Base-by-base conservation (phyloP, 495 filamentous ascomycete genomes). In the Trichodelitschia bisporula region DNA sequence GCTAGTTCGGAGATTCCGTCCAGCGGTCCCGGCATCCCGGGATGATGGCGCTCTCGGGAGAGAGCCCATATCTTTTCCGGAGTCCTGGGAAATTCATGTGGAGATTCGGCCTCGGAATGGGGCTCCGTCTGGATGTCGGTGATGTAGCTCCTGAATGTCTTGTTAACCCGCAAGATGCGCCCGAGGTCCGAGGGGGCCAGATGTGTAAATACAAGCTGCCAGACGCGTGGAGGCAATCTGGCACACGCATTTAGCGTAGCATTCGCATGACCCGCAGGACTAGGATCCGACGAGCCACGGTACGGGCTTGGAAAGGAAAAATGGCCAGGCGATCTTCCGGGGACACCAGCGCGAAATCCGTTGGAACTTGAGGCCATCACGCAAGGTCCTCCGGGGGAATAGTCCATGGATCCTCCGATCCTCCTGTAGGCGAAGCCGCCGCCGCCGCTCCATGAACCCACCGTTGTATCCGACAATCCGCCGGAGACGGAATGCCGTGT, bases 1-100 rank as follows among this genome's bases (percentile, higher is more conserved):
- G 61, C 55, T 15, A 66, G 49, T 38, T 75, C 69, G 18, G 57
- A 55, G 26, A 51, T 57, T 10, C 51, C 55, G 19, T 34, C 40
- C n/a, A 72, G 51, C 19, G 69, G 66, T 29, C 47, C 41, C 28
- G 69, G 69, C 51, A 68, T 59, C 23, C 56, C 54, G 2, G 56
- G 59, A 46, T 55, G 56, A 36, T 61, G 59, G 4, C 53, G 48
- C 36, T 58, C 54, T 36, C 67, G 61, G 18, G 66, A 69, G 33
- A 58, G 47, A 30, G 53, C 56, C 69, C 69, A 75, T 36, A 75
- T 61, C 37, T 39, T 33, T 8, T 12, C 12, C 21, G 21, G 12
- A 8, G 21, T 12, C 8, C 8, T 8, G 21, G 8, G 21, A 8
- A 12, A 12, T 8, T 8, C 8, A 8, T 25, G 21, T 8, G 21